Base-by-base conservation (phyloP, 148 eudicot genomes). In the Selenicereus undatus region DNA sequence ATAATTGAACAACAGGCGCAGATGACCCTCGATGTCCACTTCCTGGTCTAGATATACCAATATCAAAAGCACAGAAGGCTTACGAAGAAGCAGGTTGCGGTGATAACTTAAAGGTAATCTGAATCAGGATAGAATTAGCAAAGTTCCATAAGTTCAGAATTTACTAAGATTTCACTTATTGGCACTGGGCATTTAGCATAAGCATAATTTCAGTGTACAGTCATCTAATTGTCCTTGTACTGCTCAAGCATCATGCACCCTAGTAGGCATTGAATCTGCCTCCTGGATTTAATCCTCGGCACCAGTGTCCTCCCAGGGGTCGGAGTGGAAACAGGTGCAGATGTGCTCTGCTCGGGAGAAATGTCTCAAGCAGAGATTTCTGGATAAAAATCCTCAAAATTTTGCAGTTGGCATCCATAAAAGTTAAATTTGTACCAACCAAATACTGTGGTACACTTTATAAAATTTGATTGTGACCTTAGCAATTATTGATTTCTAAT, bases 1-100 rank as follows among this genome's bases (percentile, higher is more conserved):
- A 9, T 73, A 69, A 70, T 56, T 32, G 36, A 64, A 79, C 58
- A 71, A 77, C 91, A 97, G 99, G 99, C 62, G 87, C 86, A 71
- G 88, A 85, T 66, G 99, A 97, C 85, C 97, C 90, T 71, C 93
- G 98, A 75, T 94, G 97, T 79, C 98, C 97, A 30, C 70, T 91
- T 54, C 84, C 81, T 26, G 98, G 99, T 72, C 85, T 94, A 71
- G 88, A 94, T 13, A 26, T 82, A 85, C 90, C 95, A 11, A 85
- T 20, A 83, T 58, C 87, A 77, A 89, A 81, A 81, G 89, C 92
- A 62, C 2, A 36, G 71, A 76, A 84, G 78, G 89, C 85, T 35
- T 94, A 89, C 80, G 83, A 89, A 62, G 87, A 90, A 71, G 89
- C 88, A 77, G 39, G 83, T 78, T 82, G 85, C 22, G 81, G 52